phyloP scores from a whole-genome alignment of 2,329 filamentous ascomycete genomes.

The Exophiala sideris region DNA sequence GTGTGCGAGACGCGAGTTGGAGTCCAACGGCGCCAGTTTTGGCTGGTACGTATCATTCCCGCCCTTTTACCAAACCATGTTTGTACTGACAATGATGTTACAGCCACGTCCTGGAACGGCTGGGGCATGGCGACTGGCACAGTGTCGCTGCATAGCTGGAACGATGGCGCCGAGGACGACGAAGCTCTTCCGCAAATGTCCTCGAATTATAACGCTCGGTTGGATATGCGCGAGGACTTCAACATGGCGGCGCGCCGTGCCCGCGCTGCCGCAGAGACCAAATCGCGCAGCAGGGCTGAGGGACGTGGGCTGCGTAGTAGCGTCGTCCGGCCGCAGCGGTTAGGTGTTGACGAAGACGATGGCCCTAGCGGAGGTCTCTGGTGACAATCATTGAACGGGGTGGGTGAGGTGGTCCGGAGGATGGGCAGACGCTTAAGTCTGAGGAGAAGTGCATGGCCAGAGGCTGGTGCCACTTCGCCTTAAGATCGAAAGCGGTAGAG shows the following conservation, averaged over 20 bases:
- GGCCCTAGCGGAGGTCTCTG: slow-evolving; percentile 11
- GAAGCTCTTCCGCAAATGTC: slow-evolving; percentile 61
- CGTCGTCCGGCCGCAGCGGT: slow-evolving; percentile 24
- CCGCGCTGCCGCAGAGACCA: slow-evolving; percentile 18
- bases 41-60: slow-evolving; percentile 51
- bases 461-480: neutral
- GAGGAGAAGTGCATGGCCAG: slow-evolving; percentile 13
- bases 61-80: neutral
- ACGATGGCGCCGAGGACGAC: slow-evolving; percentile 61
- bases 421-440: slow-evolving; percentile 13
- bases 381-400: slow-evolving; percentile 23
- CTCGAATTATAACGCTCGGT: slow-evolving; percentile 57
- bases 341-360: slow-evolving; percentile 26
- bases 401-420: slow-evolving; percentile 6
- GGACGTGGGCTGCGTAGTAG: slow-evolving; percentile 28
- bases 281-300: slow-evolving; percentile 25
- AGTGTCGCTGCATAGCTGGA: slow-evolving; percentile 74
- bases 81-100: slow-evolving; percentile 14
- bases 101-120: slow-evolving; percentile 80
- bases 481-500: neutral
- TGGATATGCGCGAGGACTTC: slow-evolving; percentile 49
- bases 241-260: slow-evolving; percentile 31
- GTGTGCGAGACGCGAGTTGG: slow-evolving; percentile 86
- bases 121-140: slow-evolving; percentile 70
- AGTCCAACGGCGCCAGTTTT: slow-evolving; percentile 80